phyloP scores from a whole-genome alignment of 805 yeast genomes.

The Candida succiphila region DNA sequence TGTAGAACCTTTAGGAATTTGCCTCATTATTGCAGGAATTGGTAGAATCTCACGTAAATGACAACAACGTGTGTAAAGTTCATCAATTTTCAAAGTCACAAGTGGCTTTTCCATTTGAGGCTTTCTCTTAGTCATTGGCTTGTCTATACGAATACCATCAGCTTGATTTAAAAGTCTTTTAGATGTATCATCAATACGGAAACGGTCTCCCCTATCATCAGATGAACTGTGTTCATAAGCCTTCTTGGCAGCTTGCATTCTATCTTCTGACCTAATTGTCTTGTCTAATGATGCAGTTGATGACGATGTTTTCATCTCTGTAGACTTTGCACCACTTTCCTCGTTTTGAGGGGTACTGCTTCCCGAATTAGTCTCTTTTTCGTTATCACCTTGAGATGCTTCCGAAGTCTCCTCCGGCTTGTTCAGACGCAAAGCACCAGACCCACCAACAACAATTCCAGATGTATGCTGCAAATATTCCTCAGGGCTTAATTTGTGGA shows the following conservation, averaged over 20 bases:
- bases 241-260: slow-evolving; percentile 17
- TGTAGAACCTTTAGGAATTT: slow-evolving; percentile 66
- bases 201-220: background rate
- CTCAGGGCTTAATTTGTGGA: slow-evolving; percentile 22
- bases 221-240: slow-evolving; percentile 19
- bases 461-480: slow-evolving; percentile 33
- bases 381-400: slow-evolving; percentile 9
- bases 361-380: slow-evolving; percentile 7
- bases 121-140: slow-evolving; percentile 40
- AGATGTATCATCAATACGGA: slow-evolving; percentile 1
- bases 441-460: slow-evolving; percentile 73
- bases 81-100: slow-evolving; percentile 42
- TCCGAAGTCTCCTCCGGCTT: slow-evolving; percentile 2
- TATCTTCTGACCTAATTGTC: slow-evolving; percentile 20
- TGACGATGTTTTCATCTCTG: background rate
- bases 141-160: slow-evolving; percentile 47
- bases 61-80: slow-evolving; percentile 84
- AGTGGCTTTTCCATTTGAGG: slow-evolving; percentile 24
- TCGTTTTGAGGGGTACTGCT: background rate
- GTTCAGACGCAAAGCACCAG: slow-evolving; percentile 50
- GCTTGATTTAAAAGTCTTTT: slow-evolving; percentile 9
- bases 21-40: slow-evolving; percentile 80
- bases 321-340: background rate
- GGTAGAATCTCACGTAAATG: slow-evolving; percentile 88
- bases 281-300: slow-evolving; percentile 10